These are phyloP conservation scores for Mortierella sp. DNA, from an alignment of 371 early-diverging fungal genomes.

Conservation along the genomic window DNA sequence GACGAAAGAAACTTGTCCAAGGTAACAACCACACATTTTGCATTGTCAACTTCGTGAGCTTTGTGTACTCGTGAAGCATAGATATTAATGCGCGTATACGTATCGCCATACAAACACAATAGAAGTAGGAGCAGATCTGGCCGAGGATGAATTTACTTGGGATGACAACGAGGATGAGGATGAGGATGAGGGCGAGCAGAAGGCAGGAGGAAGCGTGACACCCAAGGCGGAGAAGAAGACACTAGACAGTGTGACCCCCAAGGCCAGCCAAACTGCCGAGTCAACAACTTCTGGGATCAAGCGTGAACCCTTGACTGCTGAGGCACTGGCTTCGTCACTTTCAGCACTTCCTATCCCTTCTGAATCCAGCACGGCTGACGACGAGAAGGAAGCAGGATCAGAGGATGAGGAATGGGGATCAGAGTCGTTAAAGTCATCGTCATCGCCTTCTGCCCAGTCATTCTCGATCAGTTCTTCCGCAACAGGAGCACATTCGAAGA, in stretches of 20 bases:
- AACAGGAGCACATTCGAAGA: constrained; percentile 27
- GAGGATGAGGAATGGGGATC: constrained; percentile 49
- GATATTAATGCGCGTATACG: not conserved
- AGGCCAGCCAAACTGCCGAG: constrained; percentile 20
- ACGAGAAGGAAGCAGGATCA: constrained; percentile 15
- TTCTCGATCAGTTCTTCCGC: constrained; percentile 23
- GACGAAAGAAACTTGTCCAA: constrained; percentile 53
- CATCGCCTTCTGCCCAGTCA: constrained; percentile 34
- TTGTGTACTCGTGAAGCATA: not conserved
- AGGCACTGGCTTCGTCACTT: constrained; percentile 49
- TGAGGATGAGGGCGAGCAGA: constrained; percentile 19
- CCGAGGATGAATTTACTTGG: constrained; percentile 58
- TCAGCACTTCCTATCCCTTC: constrained; percentile 40
- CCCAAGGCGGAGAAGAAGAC: constrained; percentile 45
- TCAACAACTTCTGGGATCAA: constrained; percentile 15
- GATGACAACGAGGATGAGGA: constrained; percentile 57
- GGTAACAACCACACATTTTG: constrained; percentile 15
- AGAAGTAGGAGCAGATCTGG: constrained; percentile 47
- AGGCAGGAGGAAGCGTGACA: constrained; percentile 33
- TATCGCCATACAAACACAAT: not conserved
- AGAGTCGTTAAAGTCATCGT: constrained; percentile 28
- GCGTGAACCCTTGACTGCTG: constrained; percentile 45
- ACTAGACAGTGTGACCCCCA: constrained; percentile 35
- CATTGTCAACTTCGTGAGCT: too few relatives aligned
- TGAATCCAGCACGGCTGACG: constrained; percentile 9